Conservation (phyloP, 2,329 filamentous ascomycete genomes). For the Ceratocystiopsis sp. region DNA sequence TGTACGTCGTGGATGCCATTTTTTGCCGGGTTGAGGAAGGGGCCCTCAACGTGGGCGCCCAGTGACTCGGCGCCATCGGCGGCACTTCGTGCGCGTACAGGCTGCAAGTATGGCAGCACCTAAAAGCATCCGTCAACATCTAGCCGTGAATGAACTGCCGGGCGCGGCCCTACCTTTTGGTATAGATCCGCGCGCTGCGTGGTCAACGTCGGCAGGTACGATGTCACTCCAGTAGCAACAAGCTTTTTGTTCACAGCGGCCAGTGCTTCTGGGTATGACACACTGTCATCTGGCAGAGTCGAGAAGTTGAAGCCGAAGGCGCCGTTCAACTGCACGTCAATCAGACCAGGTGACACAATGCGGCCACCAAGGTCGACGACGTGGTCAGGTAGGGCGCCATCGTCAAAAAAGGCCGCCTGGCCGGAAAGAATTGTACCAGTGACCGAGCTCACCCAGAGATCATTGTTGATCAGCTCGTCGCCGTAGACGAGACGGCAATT, state of each 20-base stretch:
- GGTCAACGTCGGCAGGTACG: slow-evolving; percentile 71
- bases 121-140: too few relatives aligned
- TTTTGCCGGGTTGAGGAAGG: slow-evolving; percentile 67
- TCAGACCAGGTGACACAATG: slow-evolving; percentile 71
- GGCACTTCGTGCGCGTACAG: slow-evolving; percentile 70
- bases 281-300: slow-evolving; percentile 44
- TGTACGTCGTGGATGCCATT: slow-evolving; percentile 72
- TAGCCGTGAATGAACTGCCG: too few relatives aligned
- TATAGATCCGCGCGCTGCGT: slow-evolving; percentile 16
- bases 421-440: slow-evolving; percentile 69
- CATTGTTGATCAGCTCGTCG: slow-evolving; percentile 50
- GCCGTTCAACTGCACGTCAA: slow-evolving; percentile 84
- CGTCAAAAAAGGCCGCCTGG: slow-evolving; percentile 50
- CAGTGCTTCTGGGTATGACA: slow-evolving; percentile 55
- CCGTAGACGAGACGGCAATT: slow-evolving; percentile 66
- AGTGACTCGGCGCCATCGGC: slow-evolving; percentile 66
- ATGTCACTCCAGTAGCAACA: slow-evolving; percentile 67
- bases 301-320: slow-evolving; percentile 91
- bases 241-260: slow-evolving; percentile 53
- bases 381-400: slow-evolving; percentile 51
- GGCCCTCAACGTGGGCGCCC: slow-evolving; percentile 80
- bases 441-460: slow-evolving; percentile 78
- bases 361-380: slow-evolving; percentile 67
- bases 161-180: too few relatives aligned
- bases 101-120: slow-evolving; percentile 45